These are phyloP conservation scores for Beauveria sp. DNA, from an alignment of 2,329 filamentous ascomycete species.

Conservation along the genomic window DNA sequence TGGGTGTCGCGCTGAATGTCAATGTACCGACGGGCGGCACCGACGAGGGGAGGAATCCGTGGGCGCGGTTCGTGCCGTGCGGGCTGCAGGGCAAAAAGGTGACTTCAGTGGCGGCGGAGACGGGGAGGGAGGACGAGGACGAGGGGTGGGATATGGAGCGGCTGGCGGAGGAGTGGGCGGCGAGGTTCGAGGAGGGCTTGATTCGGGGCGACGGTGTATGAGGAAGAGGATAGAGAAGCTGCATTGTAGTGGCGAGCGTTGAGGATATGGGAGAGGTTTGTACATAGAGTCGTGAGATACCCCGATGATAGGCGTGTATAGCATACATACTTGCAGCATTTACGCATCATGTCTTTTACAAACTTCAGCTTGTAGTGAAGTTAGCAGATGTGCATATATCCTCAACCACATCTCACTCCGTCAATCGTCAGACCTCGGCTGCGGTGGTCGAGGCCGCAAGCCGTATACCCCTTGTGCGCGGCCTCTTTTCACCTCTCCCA, in stretches of 20 bases:
- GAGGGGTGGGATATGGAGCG: slow-evolving; percentile 21
- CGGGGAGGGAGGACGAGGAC: slow-evolving; percentile 18
- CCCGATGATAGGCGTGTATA: neutral
- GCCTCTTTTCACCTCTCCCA: no score
- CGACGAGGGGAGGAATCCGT: slow-evolving; percentile 37
- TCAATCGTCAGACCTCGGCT: no score
- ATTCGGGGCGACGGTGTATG: neutral
- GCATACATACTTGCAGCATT: slow-evolving; percentile 1
- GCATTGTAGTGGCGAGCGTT: neutral
- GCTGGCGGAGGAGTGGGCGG: slow-evolving; percentile 26
- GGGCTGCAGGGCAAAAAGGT: slow-evolving; percentile 72
- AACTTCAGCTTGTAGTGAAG: no score
- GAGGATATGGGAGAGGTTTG: neutral
- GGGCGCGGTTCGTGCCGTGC: slow-evolving; percentile 77
- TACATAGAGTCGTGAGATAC: slow-evolving; percentile 1
- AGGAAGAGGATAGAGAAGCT: neutral
- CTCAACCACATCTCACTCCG: no score
- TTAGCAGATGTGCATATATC: no score
- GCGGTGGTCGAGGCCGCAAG: no score
- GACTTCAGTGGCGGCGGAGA: slow-evolving; percentile 61
- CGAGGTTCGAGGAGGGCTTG: slow-evolving; percentile 27
- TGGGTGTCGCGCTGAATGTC: slow-evolving; percentile 80
- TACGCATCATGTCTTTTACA: neutral
- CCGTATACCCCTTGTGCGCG: no score
- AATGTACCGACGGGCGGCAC: slow-evolving; percentile 43